These are phyloP conservation scores for Hypoxylon trugodes DNA, from an alignment of 495 filamentous ascomycete species.

Conservation along the genomic window DNA sequence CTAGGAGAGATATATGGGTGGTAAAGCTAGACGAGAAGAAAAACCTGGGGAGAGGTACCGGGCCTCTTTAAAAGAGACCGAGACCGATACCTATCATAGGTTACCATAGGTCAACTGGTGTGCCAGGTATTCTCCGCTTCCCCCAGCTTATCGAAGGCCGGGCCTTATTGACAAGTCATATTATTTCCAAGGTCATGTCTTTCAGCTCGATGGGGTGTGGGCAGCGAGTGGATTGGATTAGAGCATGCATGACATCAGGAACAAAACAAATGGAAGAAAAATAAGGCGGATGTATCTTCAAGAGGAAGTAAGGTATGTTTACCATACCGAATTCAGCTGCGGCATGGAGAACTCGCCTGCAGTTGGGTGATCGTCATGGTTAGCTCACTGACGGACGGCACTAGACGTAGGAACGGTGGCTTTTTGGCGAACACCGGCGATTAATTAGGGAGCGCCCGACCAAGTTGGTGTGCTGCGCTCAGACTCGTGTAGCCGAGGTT, in stretches of 20 bases:
- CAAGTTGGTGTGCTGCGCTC: slow-evolving; percentile 1
- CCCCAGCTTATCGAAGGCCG: neutral
- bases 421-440: slow-evolving; percentile 7
- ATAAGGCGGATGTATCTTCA: slow-evolving; percentile 3
- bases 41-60: slow-evolving; percentile 4
- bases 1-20: neutral
- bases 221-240: slow-evolving; percentile 3
- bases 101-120: neutral
- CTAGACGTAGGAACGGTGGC: slow-evolving; percentile 25
- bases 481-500: slow-evolving; percentile 7
- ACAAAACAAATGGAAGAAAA: neutral
- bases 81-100: neutral
- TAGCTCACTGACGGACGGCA: slow-evolving; percentile 11
- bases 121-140: slow-evolving; percentile 1
- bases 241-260: slow-evolving; percentile 17
- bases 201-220: slow-evolving; percentile 23
- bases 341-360: too few species aligned
- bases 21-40: neutral
- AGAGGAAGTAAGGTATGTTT: neutral
- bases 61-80: neutral
- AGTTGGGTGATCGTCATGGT: neutral
- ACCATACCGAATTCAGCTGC: too few species aligned
- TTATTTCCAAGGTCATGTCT: neutral
- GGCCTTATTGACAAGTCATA: slow-evolving; percentile 22
- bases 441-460: slow-evolving; percentile 8